Evolutionary conservation across 371 early-diverging fungal genomes (phyloP).

Genomic region (Mucor velutinosus): DNA sequence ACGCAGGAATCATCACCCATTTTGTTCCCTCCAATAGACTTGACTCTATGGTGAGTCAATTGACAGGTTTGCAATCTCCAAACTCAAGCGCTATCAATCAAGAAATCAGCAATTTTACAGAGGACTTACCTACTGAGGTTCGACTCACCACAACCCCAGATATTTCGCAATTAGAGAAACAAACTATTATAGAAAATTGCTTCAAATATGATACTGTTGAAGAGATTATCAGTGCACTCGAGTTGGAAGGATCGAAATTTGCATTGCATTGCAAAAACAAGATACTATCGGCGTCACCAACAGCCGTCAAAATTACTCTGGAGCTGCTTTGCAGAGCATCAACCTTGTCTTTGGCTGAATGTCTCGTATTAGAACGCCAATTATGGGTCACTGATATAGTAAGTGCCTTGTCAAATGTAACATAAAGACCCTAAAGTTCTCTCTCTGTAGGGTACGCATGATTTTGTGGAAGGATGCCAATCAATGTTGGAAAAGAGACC

Average conservation of each 20-base stretch:
- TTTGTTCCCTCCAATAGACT: constrained; percentile 86
- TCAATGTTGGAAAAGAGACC: not conserved
- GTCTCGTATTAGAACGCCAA: constrained; percentile 73
- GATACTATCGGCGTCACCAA: constrained; percentile 71
- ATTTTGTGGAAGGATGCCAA: not conserved
- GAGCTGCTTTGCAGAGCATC: constrained; percentile 69
- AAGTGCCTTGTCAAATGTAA: constrained; percentile 1
- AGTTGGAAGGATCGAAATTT: not conserved
- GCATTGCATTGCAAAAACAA: constrained; percentile 49
- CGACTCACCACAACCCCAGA: not conserved
- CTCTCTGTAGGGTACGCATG: not conserved
- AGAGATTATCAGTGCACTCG: not conserved
- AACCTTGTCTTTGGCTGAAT: constrained; percentile 31
- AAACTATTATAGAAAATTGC: not conserved
- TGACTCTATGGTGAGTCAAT: not conserved
- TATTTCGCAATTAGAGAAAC: not conserved
- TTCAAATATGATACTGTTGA: not conserved
- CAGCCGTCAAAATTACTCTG: constrained; percentile 79
- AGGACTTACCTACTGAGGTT: not conserved
- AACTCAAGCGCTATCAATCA: constrained; percentile 75
- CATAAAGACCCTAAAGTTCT: not conserved
- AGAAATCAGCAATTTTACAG: constrained; percentile 85
- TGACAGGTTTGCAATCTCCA: constrained; percentile 66
- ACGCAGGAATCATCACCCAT: constrained; percentile 70
- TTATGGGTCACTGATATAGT: constrained; percentile 69